Conservation (phyloP, 2,329 filamentous ascomycete genomes). For the Proliferodiscus dingleyae region DNA sequence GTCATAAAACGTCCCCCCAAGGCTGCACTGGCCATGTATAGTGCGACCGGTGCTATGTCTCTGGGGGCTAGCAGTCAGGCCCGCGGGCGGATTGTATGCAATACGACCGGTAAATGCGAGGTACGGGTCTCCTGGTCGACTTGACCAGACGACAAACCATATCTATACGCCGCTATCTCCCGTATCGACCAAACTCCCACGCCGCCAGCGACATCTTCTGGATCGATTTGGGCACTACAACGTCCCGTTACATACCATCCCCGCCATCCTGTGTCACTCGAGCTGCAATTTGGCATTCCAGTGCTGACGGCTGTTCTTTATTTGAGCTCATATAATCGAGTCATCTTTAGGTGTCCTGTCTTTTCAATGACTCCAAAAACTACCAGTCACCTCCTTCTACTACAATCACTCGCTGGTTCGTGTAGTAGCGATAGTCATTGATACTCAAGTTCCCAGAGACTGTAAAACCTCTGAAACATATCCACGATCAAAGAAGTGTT, state of each 20-base stretch:
- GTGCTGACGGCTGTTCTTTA: slow-evolving; percentile 9
- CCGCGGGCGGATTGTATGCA: neutral
- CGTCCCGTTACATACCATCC: neutral
- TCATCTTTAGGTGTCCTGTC: slow-evolving; percentile 5
- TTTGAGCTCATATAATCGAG: slow-evolving; percentile 7
- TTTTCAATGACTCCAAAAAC: slow-evolving; percentile 28
- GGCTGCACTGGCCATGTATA: neutral
- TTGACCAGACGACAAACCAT: slow-evolving; percentile 8
- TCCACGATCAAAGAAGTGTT: neutral
- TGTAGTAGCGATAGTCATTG: slow-evolving; percentile 24
- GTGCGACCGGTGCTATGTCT: no score
- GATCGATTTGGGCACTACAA: neutral
- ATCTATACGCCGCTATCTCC: slow-evolving; percentile 12
- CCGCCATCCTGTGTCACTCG: neutral
- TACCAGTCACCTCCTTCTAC: slow-evolving; percentile 26
- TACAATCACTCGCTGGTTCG: slow-evolving; percentile 27
- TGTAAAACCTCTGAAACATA: neutral
- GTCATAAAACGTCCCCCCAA: slow-evolving; percentile 20
- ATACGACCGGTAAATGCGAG: slow-evolving; percentile 17
- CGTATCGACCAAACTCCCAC: slow-evolving; percentile 6
- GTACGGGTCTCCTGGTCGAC: slow-evolving; percentile 19
- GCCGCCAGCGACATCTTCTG: slow-evolving; percentile 1
- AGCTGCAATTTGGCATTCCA: neutral
- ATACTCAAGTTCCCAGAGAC: neutral
- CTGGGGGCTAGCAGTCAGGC: neutral